Evolutionary conservation across 148 eudicot species (phyloP).

Genomic region (Heliamphora exappendiculata): DNA sequence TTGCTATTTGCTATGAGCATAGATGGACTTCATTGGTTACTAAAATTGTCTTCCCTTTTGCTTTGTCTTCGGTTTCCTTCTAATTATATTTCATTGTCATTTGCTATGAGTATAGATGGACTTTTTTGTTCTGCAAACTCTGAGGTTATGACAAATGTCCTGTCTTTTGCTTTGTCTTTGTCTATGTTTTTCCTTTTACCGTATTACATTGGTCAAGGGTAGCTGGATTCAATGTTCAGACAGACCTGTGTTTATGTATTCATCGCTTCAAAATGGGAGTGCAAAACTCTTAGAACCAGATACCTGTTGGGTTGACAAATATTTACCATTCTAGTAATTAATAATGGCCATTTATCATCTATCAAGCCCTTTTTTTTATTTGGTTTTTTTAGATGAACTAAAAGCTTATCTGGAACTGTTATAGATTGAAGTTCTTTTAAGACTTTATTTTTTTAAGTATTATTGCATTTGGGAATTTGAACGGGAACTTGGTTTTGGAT

Average conservation of each 20-base stretch:
- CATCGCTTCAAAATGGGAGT: neutral
- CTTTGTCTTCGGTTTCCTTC: neutral
- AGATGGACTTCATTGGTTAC: neutral
- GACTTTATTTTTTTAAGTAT: too few species aligned
- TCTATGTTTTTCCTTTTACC: neutral
- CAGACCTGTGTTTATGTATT: neutral
- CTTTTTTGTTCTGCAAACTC: too few species aligned
- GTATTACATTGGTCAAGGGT: neutral
- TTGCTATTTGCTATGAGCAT: too few species aligned
- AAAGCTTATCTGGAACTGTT: neutral
- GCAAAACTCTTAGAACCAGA: neutral
- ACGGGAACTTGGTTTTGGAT: neutral
- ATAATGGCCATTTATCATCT: neutral
- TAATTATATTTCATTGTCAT: too few species aligned
- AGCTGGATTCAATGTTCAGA: neutral
- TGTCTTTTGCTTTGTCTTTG: neutral
- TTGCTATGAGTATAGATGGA: neutral
- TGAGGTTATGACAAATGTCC: too few species aligned
- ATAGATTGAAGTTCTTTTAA: neutral
- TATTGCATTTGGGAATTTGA: neutral
- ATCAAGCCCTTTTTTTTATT: neutral
- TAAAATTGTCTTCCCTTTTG: neutral
- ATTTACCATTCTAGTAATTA: neutral
- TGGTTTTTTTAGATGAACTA: neutral
- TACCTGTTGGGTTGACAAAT: neutral